phyloP scores from a whole-genome alignment of 495 filamentous ascomycete genomes.

The Penicillium malachiteum region DNA sequence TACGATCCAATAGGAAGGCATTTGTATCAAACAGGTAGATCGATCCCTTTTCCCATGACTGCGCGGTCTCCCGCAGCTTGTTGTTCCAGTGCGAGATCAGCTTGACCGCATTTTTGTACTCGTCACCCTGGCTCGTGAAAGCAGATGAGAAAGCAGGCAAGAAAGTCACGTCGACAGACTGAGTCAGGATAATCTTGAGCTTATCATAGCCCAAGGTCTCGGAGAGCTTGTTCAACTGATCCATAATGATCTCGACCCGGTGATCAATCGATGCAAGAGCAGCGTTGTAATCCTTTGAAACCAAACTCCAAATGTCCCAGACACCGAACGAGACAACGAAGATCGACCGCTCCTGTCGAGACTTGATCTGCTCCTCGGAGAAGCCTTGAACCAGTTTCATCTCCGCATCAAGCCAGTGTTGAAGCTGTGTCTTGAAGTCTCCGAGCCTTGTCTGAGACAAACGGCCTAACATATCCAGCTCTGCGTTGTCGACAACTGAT shows the following conservation, averaged over 20 bases:
- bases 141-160: constrained; percentile 47
- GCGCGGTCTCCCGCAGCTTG: constrained; percentile 38
- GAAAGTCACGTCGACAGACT: constrained; percentile 52
- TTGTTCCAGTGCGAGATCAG: constrained; percentile 48
- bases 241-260: constrained; percentile 45
- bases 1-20: constrained; percentile 48
- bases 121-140: constrained; percentile 29
- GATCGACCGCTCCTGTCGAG: constrained; percentile 33
- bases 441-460: constrained; percentile 32
- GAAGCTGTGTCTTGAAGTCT: constrained; percentile 44
- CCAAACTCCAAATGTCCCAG: constrained; percentile 52
- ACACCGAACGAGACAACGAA: constrained; percentile 49
- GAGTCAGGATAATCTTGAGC: constrained; percentile 48
- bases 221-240: constrained; percentile 40
- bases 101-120: constrained; percentile 42
- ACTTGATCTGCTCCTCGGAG: constrained; percentile 19
- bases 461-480: constrained; percentile 25
- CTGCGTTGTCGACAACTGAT: constrained; percentile 42
- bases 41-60: constrained; percentile 40
- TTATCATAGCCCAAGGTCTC: constrained; percentile 37
- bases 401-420: constrained; percentile 42
- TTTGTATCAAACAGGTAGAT: constrained; percentile 53
- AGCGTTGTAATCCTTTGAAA: constrained; percentile 30
- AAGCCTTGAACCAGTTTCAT: constrained; percentile 17
- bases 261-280: constrained; percentile 39